A percentile compares a stretch with the other conserved stretches of the same genome.
These are phyloP conservation scores for Talaromyces thailandensis DNA, from an alignment of 495 filamentous ascomycete species.

Conservation along the genomic window DNA sequence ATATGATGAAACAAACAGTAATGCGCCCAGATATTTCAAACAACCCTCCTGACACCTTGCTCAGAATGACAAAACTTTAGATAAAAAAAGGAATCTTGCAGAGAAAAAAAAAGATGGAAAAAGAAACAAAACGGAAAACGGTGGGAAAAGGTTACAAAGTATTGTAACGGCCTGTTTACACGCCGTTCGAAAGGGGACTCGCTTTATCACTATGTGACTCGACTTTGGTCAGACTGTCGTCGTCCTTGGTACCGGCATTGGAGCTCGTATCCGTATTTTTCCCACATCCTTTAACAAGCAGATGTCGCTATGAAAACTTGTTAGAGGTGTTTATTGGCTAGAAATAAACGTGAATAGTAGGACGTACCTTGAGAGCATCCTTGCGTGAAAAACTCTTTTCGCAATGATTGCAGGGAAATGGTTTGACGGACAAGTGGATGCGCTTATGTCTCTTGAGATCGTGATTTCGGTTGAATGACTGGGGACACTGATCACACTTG, in stretches of 20 bases:
- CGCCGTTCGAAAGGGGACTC: slow-evolving; percentile 7
- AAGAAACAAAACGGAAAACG: background rate
- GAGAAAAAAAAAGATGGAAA: background rate
- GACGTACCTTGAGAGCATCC: slow-evolving; percentile 86
- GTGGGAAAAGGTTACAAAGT: background rate
- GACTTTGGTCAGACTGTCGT: slow-evolving; percentile 5
- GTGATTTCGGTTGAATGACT: slow-evolving; percentile 94
- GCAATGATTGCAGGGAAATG: slow-evolving; percentile 83
- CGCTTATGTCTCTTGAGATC: slow-evolving; percentile 93
- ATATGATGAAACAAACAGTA: background rate
- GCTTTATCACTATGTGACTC: slow-evolving; percentile 10
- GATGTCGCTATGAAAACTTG: slow-evolving; percentile 62
- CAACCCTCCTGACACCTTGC: slow-evolving; percentile 5
- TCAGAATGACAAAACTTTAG: background rate
- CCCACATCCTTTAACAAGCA: slow-evolving; percentile 89
- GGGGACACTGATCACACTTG: slow-evolving; percentile 86
- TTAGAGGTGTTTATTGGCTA: slow-evolving; percentile 6
- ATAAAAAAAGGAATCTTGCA: background rate
- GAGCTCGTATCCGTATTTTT: slow-evolving; percentile 33
- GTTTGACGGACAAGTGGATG: slow-evolving; percentile 93
- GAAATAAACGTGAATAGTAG: slow-evolving; percentile 7
- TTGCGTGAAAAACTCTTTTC: slow-evolving; percentile 97
- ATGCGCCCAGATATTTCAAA: slow-evolving; percentile 1
- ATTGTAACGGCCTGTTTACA: background rate
- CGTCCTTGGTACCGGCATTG: slow-evolving; percentile 5